Evolutionary conservation across 768 basidiomycete species (phyloP).

Genomic region (Lactarius akahatsu): DNA sequence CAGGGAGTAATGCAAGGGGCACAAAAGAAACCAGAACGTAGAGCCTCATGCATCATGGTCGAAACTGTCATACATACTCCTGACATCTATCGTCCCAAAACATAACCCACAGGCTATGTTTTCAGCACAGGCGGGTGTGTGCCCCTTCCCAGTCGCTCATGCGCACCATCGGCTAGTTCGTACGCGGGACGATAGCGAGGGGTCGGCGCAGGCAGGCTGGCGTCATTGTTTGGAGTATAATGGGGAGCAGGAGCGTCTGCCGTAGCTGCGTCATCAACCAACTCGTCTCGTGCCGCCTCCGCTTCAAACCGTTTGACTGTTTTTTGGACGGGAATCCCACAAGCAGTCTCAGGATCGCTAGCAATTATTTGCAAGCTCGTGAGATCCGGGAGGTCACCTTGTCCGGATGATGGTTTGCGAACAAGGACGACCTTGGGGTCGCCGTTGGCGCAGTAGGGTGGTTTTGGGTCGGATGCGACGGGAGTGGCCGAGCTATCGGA

Average conservation of each 20-base stretch:
- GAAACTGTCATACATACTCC: not conserved
- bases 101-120: constrained; percentile 11
- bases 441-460: not conserved
- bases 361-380: constrained; percentile 11
- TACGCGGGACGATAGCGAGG: constrained; percentile 73
- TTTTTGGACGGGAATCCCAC: constrained; percentile 17
- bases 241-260: not conserved
- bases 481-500: not conserved
- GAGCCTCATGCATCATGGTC: no score
- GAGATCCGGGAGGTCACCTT: constrained; percentile 17
- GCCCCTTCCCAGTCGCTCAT: constrained; percentile 28
- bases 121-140: constrained; percentile 22
- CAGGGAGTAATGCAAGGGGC: not conserved
- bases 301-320: not conserved
- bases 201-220: constrained; percentile 9
- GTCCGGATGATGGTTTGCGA: not conserved
- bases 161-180: constrained; percentile 64
- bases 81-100: not conserved
- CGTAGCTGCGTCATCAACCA: not conserved
- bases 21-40: not conserved
- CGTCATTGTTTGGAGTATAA: constrained; percentile 28
- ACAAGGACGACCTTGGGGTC: not conserved
- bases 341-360: constrained; percentile 9
- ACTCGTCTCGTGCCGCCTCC: constrained; percentile 1
- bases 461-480: not conserved